Base-by-base conservation (phyloP, 106 monocot genomes). In the Dioscorea zingiberensis region DNA sequence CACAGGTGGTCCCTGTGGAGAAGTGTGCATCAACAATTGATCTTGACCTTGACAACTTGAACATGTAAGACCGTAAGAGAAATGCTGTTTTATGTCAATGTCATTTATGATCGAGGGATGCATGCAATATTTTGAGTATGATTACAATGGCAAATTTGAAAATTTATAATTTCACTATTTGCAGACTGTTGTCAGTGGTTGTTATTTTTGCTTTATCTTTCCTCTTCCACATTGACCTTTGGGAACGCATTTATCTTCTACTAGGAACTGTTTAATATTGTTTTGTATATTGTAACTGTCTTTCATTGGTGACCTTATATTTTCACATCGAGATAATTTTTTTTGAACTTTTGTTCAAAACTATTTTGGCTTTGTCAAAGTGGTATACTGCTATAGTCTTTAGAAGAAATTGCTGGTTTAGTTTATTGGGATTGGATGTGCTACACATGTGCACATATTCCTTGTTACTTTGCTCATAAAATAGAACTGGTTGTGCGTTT, bases 1-100 rank as follows among this genome's bases (percentile, higher is more conserved):
- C 38, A 62, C 58, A 60, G 11, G 70, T 69, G 19, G 27, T 55
- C 46, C 23, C 54, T 24, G 44, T 24, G 66, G 76, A 73, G 23
- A 79, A 82, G 62, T 30, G 54, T 24, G 57, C 75, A 78, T 10
- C 38, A 38, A 69, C 72, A 49, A 76, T 69, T 48, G 69, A 76
- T 45, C 28, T 21, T 13, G 69, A 78, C 46, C 29, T 66, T 63
- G 84, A 74, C 60, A 76, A 79, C 60, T 59, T 84, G 27, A 82
- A 85, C 76, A 79, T 89, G 89, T 89, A 76, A 89, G 89, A 44
- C 69, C 21, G 19, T 11, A 21, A n/a, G 17, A 19, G 15, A 7
- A 69, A 17, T 24, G n/a, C 19, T 46, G 1, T 16, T 4, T 51
- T 18, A 51, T 51, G 15, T 51, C 10, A 38, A 38, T 38, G 38